Conservation (phyloP, 129 eudicot genomes). For the Artemisia argyi region DNA sequence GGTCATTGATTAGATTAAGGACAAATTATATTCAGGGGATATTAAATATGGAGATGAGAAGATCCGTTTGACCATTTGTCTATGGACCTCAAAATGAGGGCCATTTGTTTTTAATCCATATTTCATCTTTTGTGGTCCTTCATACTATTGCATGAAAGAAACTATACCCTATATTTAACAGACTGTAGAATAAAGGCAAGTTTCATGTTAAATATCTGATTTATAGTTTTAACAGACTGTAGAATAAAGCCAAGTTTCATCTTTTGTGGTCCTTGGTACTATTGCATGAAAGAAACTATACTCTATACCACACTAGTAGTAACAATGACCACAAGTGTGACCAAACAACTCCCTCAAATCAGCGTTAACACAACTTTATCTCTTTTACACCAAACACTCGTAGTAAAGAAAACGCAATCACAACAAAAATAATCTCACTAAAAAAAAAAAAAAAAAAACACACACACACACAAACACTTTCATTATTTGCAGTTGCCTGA, state of each 20-base stretch:
- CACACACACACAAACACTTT: too few species aligned
- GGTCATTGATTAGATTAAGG: slow-evolving; percentile 30
- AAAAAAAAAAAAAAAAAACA: too few species aligned
- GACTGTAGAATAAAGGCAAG: background rate
- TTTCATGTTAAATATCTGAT: background rate
- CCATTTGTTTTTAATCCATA: slow-evolving; percentile 17
- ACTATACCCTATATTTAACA: background rate
- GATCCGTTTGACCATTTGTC: slow-evolving; percentile 33
- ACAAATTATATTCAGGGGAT: slow-evolving; percentile 14
- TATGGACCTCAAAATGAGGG: slow-evolving; percentile 23
- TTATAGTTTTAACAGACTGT: background rate
- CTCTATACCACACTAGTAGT: too few species aligned
- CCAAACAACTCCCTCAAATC: too few species aligned
- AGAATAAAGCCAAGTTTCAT: background rate
- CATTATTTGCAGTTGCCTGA: too few species aligned
- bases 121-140: slow-evolving; percentile 22
- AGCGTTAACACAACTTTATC: too few species aligned
- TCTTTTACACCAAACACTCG: too few species aligned
- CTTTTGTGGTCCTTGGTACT: slow-evolving; percentile 18
- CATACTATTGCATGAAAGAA: background rate
- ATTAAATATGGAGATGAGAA: slow-evolving; percentile 9
- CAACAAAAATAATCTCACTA: too few species aligned
- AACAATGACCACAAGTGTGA: too few species aligned
- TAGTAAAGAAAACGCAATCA: too few species aligned
- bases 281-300: background rate